A percentile compares a stretch with the other conserved stretches of the same genome.
phyloP scores from a whole-genome alignment of 768 basidiomycete genomes.

The Dioszegia aurantiaca region DNA sequence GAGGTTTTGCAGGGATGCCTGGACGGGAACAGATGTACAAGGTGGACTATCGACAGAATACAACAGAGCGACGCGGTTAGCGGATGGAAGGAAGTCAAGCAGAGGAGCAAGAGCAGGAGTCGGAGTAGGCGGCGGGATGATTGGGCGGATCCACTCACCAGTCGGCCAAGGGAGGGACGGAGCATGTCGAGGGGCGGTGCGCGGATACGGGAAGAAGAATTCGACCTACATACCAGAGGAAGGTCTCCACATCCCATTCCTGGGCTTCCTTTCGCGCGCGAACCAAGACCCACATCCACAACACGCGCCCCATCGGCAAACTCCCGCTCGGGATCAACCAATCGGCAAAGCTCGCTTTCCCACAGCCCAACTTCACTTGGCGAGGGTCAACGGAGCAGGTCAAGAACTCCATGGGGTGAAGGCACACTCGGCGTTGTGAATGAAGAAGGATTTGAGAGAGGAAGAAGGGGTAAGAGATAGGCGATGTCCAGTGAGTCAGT shows the following conservation, averaged over 20 bases:
- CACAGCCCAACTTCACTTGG: not conserved
- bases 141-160: slow-evolving; percentile 8
- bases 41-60: slow-evolving; percentile 80
- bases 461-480: slow-evolving; percentile 16
- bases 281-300: not conserved
- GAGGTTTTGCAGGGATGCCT: slow-evolving; percentile 75
- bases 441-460: slow-evolving; percentile 20
- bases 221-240: slow-evolving; percentile 4
- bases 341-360: not conserved
- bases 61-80: slow-evolving; percentile 59
- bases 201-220: too few species aligned
- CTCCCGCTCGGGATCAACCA: not conserved
- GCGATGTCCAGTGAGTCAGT: not conserved
- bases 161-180: slow-evolving; percentile 8
- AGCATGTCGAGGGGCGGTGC: slow-evolving; percentile 18
- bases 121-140: slow-evolving; percentile 10
- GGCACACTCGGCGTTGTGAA: slow-evolving; percentile 30
- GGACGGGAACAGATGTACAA: slow-evolving; percentile 60
- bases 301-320: not conserved
- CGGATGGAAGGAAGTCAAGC: slow-evolving; percentile 43
- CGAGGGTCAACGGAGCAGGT: not conserved
- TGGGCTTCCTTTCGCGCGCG: not conserved
- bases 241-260: not conserved
- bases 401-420: slow-evolving; percentile 23
- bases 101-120: slow-evolving; percentile 35